phyloP scores from a whole-genome alignment of 352 stramenopile species.

The Phytophthora lateralis region DNA sequence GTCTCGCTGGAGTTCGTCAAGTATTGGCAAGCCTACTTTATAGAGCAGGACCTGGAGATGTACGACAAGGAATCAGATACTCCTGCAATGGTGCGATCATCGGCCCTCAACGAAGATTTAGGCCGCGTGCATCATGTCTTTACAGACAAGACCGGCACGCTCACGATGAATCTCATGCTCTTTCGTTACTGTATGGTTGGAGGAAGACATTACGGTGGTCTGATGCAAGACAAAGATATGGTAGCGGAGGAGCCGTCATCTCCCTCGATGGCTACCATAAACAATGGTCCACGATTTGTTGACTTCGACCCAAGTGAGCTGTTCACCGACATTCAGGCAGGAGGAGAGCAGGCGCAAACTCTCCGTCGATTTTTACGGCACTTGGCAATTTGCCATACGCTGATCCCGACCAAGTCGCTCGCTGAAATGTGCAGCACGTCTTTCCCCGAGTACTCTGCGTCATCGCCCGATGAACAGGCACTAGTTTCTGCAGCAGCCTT shows the following conservation, averaged over 20 bases:
- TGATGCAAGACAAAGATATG: slow-evolving; percentile 59
- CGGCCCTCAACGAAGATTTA: slow-evolving; percentile 92
- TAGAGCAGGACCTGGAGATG: slow-evolving; percentile 92
- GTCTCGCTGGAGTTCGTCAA: slow-evolving; percentile 97
- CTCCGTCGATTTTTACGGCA: slow-evolving; percentile 76
- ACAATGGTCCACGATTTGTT: slow-evolving; percentile 45
- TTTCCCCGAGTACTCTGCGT: slow-evolving; percentile 75
- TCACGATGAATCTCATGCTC: slow-evolving; percentile 96
- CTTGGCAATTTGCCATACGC: slow-evolving; percentile 80
- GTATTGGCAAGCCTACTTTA: slow-evolving; percentile 95
- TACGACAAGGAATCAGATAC: slow-evolving; percentile 92
- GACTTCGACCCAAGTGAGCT: slow-evolving; percentile 75
- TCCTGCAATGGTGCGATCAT: slow-evolving; percentile 78
- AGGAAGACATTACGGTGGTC: slow-evolving; percentile 91
- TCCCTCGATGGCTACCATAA: slow-evolving; percentile 1
- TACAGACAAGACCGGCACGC: slow-evolving; percentile 95
- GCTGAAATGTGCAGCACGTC: slow-evolving; percentile 80
- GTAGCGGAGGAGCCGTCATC: slow-evolving; percentile 29
- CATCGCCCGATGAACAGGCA: slow-evolving; percentile 82
- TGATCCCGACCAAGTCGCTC: slow-evolving; percentile 75
- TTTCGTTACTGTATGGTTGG: slow-evolving; percentile 96
- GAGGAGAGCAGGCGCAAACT: slow-evolving; percentile 40
- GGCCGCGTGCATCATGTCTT: slow-evolving; percentile 93
- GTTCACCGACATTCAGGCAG: slow-evolving; percentile 57
- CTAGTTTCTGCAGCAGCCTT: slow-evolving; percentile 75